Conservation (phyloP, 371 early-diverging fungal species). For the Smittium mucronatum region DNA sequence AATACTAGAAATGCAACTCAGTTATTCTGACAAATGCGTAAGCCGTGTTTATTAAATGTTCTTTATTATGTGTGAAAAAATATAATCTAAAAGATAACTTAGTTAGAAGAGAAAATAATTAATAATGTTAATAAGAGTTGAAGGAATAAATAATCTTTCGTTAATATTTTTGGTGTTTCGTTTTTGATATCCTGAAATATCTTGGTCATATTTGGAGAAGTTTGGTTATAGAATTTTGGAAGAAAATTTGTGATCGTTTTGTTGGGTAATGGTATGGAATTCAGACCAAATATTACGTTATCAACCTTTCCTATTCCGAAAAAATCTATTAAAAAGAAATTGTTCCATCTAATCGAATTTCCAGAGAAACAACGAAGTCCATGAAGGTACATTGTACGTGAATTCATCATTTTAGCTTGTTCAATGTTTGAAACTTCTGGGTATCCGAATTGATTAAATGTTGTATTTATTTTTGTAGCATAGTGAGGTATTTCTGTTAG, state of each 20-base stretch:
- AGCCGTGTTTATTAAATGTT: no score
- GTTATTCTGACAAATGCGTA: no score
- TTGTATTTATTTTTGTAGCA: not conserved
- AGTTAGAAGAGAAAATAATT: no score
- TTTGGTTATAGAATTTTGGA: not conserved
- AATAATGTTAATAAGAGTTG: no score
- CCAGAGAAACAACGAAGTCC: not conserved
- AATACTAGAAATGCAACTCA: no score
- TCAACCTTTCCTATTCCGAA: not conserved
- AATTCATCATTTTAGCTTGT: not conserved
- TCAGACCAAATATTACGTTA: not conserved
- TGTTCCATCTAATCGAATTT: not conserved
- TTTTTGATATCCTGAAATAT: not conserved
- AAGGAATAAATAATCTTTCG: no score
- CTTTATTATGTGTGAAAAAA: no score
- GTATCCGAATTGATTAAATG: not conserved
- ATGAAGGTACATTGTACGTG: not conserved
- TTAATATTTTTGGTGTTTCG: not conserved
- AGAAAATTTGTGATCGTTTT: not conserved
- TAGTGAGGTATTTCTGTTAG: not conserved
- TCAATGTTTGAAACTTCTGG: not conserved
- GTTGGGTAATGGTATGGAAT: not conserved
- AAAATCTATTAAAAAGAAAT: not conserved
- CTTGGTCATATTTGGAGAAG: not conserved
- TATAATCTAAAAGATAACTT: no score